Conservation (phyloP, 2,329 filamentous ascomycete species). For the Graphilbum sp. region DNA sequence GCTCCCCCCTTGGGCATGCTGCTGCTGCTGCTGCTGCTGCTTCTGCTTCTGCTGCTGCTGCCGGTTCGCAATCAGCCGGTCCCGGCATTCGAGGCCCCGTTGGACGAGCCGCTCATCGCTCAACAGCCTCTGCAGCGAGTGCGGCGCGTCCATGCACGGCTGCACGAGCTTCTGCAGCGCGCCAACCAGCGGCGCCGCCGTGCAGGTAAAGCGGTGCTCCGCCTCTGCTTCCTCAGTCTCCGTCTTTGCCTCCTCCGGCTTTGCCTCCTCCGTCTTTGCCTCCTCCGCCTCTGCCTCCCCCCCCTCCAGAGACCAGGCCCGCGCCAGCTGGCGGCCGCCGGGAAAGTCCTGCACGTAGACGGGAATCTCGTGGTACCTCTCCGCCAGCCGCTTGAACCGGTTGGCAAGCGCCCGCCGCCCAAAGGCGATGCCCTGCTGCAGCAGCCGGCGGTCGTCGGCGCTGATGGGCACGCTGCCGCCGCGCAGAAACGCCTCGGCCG, state of each 20-base stretch:
- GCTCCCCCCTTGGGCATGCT: too few relatives aligned
- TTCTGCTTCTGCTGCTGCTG: neutral
- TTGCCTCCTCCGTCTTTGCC: conserved; percentile 15
- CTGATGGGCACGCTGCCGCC: conserved; percentile 44
- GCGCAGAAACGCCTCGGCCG: conserved; percentile 49
- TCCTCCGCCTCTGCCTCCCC: conserved; percentile 21
- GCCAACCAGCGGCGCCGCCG: conserved; percentile 31
- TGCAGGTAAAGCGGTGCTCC: conserved; percentile 22
- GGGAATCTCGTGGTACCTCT: conserved; percentile 60
- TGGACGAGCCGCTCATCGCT: conserved; percentile 26
- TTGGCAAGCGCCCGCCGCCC: conserved; percentile 45
- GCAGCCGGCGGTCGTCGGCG: conserved; percentile 39
- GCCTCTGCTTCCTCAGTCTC: too few relatives aligned
- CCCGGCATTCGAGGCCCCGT: conserved; percentile 12
- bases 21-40: too few relatives aligned
- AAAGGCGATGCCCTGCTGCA: conserved; percentile 49
- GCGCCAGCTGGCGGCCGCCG: conserved; percentile 26
- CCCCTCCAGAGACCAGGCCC: conserved; percentile 53
- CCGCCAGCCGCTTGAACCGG: conserved; percentile 48
- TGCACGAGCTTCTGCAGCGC: conserved; percentile 35
- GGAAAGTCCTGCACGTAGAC: conserved; percentile 56
- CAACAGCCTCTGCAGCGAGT: conserved; percentile 29
- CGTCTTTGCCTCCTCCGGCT: too few relatives aligned
- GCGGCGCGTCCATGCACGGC: conserved; percentile 25
- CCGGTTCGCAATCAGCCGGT: too few relatives aligned